A percentile compares a stretch with the other conserved stretches of the same genome.
These are phyloP conservation scores for Colletotrichum abscissum DNA, from an alignment of 2,329 filamentous ascomycete genomes.

Conservation along the genomic window DNA sequence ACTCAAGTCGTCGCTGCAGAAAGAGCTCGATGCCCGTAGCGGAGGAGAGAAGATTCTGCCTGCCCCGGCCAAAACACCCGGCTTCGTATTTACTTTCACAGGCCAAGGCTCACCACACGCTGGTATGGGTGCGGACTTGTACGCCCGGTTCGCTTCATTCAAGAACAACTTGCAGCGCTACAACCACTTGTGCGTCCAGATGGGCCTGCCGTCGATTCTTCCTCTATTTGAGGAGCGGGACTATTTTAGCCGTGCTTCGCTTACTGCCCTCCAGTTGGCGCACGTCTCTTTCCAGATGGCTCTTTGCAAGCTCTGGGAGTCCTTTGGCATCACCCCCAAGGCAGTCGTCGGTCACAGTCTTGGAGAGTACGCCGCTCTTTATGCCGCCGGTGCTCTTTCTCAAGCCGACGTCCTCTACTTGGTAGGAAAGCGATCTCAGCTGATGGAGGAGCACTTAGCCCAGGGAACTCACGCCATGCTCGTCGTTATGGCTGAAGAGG, in stretches of 20 bases:
- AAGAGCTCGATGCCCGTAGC: constrained; percentile 51
- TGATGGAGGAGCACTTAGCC: constrained; percentile 73
- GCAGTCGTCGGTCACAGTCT: constrained; percentile 72
- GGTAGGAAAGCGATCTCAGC: constrained; percentile 73
- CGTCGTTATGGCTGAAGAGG: constrained; percentile 57
- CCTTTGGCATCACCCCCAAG: constrained; percentile 65
- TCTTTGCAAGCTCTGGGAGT: constrained; percentile 63
- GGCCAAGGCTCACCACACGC: constrained; percentile 66
- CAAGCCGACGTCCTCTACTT: constrained; percentile 77
- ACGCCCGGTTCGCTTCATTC: constrained; percentile 58
- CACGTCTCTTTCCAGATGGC: constrained; percentile 67
- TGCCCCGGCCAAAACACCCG: constrained; percentile 54
- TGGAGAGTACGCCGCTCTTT: constrained; percentile 79
- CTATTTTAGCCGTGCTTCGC: constrained; percentile 55
- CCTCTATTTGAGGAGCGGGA: constrained; percentile 56
- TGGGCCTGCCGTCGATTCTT: constrained; percentile 66
- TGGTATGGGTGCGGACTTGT: constrained; percentile 61
- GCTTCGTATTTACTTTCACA: constrained; percentile 65
- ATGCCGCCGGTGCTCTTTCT: constrained; percentile 77
- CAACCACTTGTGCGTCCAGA: constrained; percentile 59
- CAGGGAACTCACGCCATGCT: constrained; percentile 72
- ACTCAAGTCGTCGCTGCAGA: constrained; percentile 40
- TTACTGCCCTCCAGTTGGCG: constrained; percentile 65
- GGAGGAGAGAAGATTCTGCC: constrained; percentile 53
- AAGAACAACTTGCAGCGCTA: constrained; percentile 67